Base-by-base conservation (phyloP, 768 basidiomycete species). In the Leccinum rimulosum region DNA sequence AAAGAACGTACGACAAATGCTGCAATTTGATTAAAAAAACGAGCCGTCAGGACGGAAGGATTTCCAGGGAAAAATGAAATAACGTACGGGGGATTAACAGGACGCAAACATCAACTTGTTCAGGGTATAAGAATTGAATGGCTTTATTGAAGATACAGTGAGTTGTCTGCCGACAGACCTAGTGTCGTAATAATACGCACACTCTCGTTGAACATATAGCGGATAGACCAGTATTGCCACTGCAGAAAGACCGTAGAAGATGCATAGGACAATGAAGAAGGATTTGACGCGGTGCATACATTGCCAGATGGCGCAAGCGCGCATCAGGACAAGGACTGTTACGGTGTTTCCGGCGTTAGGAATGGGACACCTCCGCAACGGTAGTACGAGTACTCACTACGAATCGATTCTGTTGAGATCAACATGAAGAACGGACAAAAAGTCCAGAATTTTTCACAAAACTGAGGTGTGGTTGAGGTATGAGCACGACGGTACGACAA, bases 251-350 rank as follows among this genome's bases (percentile, higher is more conserved):
- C 62, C 3, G 48, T 67, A 66, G 36, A 52, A 1, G 1, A 53
- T 25, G 35, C 62, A 66, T 19, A 59, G 8, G 14, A 22, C 3
- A 3, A 64, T 48, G 14, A 62, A 28, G 8, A 28, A 47, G 6
- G 52, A 12, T 2, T 54, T 54, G 15, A 31, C 38, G 5, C 56
- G 55, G 28, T 56, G 49, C 10, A 36, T 55, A 36, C 66, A 67
- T 10, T 62, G 60, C 63, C 65, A 67, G 11, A 60, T 56, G 8
- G 63, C 62, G 58, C 62, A 66, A 22, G 65, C 66, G 3, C 65
- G 64, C 60, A 62, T 54, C 15, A 62, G 43, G 8, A 67, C 63
- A 48, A 66, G 48, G 19, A 64, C 66, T 67, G 45, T 25, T 25
- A 2, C 25, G 25, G 25, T 48, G 28, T 52, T 14, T 61, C 35